These are phyloP conservation scores for Fusarium verrucosum DNA, from an alignment of 2,329 filamentous ascomycete genomes.

Conservation along the genomic window DNA sequence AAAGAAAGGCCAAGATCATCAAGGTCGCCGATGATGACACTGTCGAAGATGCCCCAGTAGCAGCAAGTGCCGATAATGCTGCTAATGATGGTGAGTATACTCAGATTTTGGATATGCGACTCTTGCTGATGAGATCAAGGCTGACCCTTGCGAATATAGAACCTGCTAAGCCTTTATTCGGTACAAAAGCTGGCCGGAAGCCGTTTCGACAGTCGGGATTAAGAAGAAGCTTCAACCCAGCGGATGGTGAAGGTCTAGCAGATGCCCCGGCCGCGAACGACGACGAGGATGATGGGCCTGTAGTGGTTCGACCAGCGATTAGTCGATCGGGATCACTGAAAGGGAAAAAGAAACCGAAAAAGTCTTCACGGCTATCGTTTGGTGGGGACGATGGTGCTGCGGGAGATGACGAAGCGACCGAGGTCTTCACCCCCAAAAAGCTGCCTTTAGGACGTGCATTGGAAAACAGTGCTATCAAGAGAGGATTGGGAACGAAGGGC, in stretches of 20 bases:
- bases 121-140: constrained; percentile 50
- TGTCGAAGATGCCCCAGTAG: constrained; percentile 19
- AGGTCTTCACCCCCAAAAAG: constrained; percentile 71
- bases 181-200: constrained; percentile 58
- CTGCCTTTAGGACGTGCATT: constrained; percentile 70
- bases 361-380: constrained; percentile 77
- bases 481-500: constrained; percentile 56
- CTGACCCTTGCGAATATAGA: constrained; percentile 48
- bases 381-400: constrained; percentile 65
- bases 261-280: constrained; percentile 47
- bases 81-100: constrained; percentile 52
- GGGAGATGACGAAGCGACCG: constrained; percentile 59
- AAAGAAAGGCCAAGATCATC: constrained; percentile 80
- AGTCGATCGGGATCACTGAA: constrained; percentile 60
- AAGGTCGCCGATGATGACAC: constrained; percentile 71
- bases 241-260: constrained; percentile 49
- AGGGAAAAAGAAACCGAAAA: constrained; percentile 72
- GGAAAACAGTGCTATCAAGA: constrained; percentile 72
- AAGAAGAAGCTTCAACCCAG: constrained; percentile 63
- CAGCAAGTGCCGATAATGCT: constrained; percentile 38
- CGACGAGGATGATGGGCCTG: constrained; percentile 57
- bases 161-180: constrained; percentile 52
- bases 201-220: constrained; percentile 67
- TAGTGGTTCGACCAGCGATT: constrained; percentile 60
- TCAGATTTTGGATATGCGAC: constrained; percentile 31